A percentile compares a stretch with the other conserved stretches of the same genome.
Evolutionary conservation across 176 grass and related monocot genomes (phyloP).

Genomic region (Phragmites australis): DNA sequence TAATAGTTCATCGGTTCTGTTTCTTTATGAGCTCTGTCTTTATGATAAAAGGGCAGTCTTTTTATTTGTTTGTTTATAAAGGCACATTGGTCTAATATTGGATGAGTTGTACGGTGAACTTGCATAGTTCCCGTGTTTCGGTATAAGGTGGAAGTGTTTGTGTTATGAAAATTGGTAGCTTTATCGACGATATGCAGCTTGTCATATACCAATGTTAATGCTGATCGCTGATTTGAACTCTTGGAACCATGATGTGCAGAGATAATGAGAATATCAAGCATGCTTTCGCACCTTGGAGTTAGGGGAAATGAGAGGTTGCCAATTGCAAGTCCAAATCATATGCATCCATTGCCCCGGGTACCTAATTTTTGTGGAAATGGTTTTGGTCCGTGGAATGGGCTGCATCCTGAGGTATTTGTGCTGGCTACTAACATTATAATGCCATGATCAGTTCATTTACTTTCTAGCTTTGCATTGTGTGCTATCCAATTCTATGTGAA

Average conservation of each 20-base stretch:
- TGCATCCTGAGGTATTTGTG: conserved; percentile 54
- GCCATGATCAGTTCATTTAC: not conserved
- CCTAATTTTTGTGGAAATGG: conserved; percentile 53
- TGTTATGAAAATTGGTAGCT: conserved; percentile 5
- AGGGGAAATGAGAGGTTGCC: conserved; percentile 49
- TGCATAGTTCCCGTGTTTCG: not conserved
- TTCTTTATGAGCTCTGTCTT: conserved; percentile 17
- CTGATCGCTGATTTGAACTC: not conserved
- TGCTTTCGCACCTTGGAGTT: conserved; percentile 52
- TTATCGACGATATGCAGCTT: not conserved
- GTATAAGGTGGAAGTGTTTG: not conserved
- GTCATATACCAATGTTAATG: not conserved
- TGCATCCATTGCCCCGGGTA: conserved; percentile 49
- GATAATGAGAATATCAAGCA: conserved; percentile 62
- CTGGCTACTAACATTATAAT: conserved; percentile 10
- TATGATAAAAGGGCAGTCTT: conserved; percentile 19
- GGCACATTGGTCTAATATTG: not conserved
- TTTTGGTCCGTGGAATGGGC: conserved; percentile 53
- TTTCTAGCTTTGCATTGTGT: not conserved
- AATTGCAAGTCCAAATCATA: conserved; percentile 52
- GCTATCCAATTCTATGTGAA: not conserved
- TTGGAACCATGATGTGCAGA: conserved; percentile 43
- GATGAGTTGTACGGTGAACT: conserved; percentile 3
- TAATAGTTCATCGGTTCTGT: not conserved
- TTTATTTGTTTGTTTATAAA: conserved; percentile 31